Conservation (phyloP, 148 eudicot genomes). For the Amaranthus hypochondriacus region DNA sequence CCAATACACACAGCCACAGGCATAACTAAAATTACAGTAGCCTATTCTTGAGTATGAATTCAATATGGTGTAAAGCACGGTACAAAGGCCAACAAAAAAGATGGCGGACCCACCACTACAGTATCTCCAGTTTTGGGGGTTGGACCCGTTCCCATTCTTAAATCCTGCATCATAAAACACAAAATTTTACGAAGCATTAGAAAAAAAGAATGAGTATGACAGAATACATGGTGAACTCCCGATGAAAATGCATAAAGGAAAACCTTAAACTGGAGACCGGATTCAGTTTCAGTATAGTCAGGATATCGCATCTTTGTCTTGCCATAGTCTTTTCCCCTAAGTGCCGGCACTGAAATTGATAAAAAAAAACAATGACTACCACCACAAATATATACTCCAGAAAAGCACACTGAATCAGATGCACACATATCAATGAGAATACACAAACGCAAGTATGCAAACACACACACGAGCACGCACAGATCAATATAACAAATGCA, state of each 20-base stretch:
- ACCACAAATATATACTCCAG: background rate
- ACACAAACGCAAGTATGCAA: too few species aligned
- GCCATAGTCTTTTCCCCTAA: constrained; percentile 95
- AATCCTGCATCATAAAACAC: constrained; percentile 51
- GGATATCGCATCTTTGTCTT: constrained; percentile 92
- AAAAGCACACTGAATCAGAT: background rate
- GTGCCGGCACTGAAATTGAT: constrained; percentile 73
- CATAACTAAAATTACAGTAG: too few species aligned
- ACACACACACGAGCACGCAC: background rate
- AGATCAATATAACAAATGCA: background rate
- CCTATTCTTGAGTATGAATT: background rate
- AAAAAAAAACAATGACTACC: constrained; percentile 9
- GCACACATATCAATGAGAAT: too few species aligned
- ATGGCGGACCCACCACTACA: constrained; percentile 73
- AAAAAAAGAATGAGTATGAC: background rate
- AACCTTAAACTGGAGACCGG: constrained; percentile 96
- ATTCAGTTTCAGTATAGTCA: constrained; percentile 72
- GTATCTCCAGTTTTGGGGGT: constrained; percentile 72
- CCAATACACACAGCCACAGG: too few species aligned
- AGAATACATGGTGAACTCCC: background rate
- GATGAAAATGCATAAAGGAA: background rate
- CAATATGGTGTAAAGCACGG: background rate
- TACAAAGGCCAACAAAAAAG: background rate
- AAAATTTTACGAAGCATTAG: background rate
- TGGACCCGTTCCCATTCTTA: constrained; percentile 74